Evolutionary conservation across 495 filamentous ascomycete species (phyloP), one percentile per base, ranked within the genome.

Genomic region (Aspergillus cristatus): DNA sequence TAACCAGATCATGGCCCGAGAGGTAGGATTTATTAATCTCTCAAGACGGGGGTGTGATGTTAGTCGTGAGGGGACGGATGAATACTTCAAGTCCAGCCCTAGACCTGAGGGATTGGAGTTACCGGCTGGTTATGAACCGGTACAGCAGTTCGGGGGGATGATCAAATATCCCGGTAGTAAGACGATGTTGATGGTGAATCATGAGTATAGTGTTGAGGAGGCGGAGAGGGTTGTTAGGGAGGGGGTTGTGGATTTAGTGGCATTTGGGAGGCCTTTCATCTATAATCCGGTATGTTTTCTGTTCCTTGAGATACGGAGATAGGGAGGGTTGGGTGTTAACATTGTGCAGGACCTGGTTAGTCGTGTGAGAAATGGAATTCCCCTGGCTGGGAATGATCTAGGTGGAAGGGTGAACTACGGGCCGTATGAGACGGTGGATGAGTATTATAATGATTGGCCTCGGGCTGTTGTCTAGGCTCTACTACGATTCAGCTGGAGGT

Each of bases 181-280:
- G 15, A 70, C 55, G 4, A 32, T 42, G 29, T 22, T 79, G 5
- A 46, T 82, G 13, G 36, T 75, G 20, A 71, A 71, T 6, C 75
- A 76, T 12, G 69, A 66, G 0, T 70, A 68, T 40, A 60, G 43
- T 18, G 73, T 70, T 13, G 51, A 42, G 34, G 40, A 55, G 28
- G 48, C 70, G 3, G 65, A 68, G 11, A 65, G 72, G 24, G 43
- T 70, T 34, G 35, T 70, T 11, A 66, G 63, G 41, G 46, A 54
- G 34, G 63, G 61, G 28, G 57, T 56, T 44, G 55, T 76, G 28
- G 54, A 75, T 34, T 54, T 58, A 1, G 54, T 64, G 29, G 62
- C 63, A 1, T 81, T 77, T 53, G 78, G 74, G 17, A 48, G 71
- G 20, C 63, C 62, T 35, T 83, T 74, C 43, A 74, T 81, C 43